Base-by-base conservation (phyloP, 768 basidiomycete genomes). In the Zangia roseola region DNA sequence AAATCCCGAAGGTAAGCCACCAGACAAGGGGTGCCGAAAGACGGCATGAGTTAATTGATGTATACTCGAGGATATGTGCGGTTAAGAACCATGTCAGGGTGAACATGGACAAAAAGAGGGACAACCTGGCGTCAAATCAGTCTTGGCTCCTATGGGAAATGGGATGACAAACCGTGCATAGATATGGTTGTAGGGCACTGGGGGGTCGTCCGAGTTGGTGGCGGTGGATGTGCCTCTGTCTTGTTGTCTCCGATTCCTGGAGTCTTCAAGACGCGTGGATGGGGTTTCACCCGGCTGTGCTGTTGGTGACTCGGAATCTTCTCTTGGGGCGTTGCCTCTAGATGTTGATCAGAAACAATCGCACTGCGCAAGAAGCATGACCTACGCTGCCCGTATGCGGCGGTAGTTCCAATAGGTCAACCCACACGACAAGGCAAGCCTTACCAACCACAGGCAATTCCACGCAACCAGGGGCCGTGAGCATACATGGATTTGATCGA, bases 11-110 rank as follows among this genome's bases (percentile, higher is more conserved):
- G 19, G 80, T 81, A 39, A 91, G 79, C 88, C 88, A 93, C 90
- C 90, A 93, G 28, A 92, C 70, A 55, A 91, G 86, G 8, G 91
- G 91, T 12, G 90, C 79, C 0, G 85, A 73, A 49, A 74, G 68
- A 17, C 91, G 84, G 49, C 91, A 93, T 14, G 83, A 79, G 53
- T 83, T 73, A 24, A 88, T 71, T 8, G 89, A 86, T 14, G 86
- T 86, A 59, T 91, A 92, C 52, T 83, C 78, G 46, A 92, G 71
- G 24, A 91, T 83, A 60, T 93, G 86, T 10, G 89, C 87, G 16
- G 82, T 84, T 23, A 92, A 64, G 58, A 92, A 92, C 88, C 91
- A 93, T 47, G 77, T 82, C 9, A 92, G 61, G n/a, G 86, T 86
- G 48, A 88, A 63, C 49, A 89, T 65, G 17, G 88, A 86, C 14